Conservation (phyloP, 176 grass and related monocot genomes). For the Tuctoria greenei region DNA sequence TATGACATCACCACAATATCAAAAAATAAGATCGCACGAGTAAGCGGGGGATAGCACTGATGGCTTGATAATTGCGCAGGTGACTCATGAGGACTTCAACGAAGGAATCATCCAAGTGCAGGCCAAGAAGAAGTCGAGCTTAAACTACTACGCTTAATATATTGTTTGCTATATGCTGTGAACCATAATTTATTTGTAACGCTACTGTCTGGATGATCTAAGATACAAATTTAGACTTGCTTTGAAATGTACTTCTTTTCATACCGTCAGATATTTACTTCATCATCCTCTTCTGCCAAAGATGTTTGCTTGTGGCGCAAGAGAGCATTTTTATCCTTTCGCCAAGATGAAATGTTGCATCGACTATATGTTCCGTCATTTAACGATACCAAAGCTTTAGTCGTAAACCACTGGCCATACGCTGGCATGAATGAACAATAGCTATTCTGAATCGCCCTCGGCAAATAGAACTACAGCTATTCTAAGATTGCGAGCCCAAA, state of each 20-base stretch:
- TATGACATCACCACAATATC: background rate
- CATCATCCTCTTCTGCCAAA: background rate
- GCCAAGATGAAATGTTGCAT: no score
- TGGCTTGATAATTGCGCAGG: conserved; percentile 20
- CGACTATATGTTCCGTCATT: no score
- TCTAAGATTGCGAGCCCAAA: no score
- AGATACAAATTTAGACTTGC: conserved; percentile 1
- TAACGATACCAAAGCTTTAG: no score
- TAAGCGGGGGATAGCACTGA: no score
- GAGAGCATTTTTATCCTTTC: no score
- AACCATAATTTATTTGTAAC: conserved; percentile 11
- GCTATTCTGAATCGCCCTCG: no score
- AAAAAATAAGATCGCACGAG: no score
- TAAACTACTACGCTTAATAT: conserved; percentile 90
- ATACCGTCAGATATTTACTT: background rate
- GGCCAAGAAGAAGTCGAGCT: conserved; percentile 82
- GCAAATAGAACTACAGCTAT: no score
- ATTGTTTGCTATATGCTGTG: background rate
- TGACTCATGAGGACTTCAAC: conserved; percentile 84
- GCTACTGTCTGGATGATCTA: background rate
- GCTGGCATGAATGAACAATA: no score
- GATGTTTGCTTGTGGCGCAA: no score
- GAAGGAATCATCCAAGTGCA: conserved; percentile 82
- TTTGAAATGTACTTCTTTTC: background rate
- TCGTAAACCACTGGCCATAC: no score